Conservation (phyloP, 805 yeast genomes). For the Saccharomycopsis sp. region DNA sequence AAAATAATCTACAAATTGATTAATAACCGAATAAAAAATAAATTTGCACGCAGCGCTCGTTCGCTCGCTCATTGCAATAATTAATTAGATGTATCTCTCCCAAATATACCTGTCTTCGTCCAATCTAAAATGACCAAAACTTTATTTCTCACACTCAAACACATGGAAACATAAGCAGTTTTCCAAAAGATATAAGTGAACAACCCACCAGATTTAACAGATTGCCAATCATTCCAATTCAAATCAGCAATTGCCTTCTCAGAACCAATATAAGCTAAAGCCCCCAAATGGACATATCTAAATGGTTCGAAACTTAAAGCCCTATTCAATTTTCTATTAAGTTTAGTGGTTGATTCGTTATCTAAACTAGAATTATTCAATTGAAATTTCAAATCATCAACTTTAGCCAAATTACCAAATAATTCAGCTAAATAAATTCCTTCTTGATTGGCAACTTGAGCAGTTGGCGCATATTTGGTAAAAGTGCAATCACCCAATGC, state of each 20-base stretch:
- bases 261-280: constrained; percentile 88
- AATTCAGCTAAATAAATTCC: constrained; percentile 74
- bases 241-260: constrained; percentile 94
- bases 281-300: constrained; percentile 82
- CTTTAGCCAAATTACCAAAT: constrained; percentile 56
- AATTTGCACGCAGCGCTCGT: too few relatives aligned
- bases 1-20: too few relatives aligned
- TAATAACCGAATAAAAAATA: too few relatives aligned
- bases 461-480: constrained; percentile 86
- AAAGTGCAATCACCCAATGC: constrained; percentile 95
- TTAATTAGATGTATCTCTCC: constrained; percentile 54
- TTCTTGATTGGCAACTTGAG: constrained; percentile 95
- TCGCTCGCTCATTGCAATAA: not conserved
- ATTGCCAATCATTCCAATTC: constrained; percentile 71
- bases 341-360: constrained; percentile 38
- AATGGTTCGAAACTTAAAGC: constrained; percentile 45
- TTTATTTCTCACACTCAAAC: constrained; percentile 83
- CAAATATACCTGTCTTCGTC: constrained; percentile 80
- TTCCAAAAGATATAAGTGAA: constrained; percentile 92
- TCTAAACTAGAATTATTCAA: constrained; percentile 30
- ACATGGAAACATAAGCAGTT: constrained; percentile 88
- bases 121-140: constrained; percentile 81
- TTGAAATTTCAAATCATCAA: constrained; percentile 49
- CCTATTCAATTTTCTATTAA: constrained; percentile 33
- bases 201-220: constrained; percentile 76